phyloP scores from a whole-genome alignment of 2,329 filamentous ascomycete genomes.

The Claviceps sorghi region DNA sequence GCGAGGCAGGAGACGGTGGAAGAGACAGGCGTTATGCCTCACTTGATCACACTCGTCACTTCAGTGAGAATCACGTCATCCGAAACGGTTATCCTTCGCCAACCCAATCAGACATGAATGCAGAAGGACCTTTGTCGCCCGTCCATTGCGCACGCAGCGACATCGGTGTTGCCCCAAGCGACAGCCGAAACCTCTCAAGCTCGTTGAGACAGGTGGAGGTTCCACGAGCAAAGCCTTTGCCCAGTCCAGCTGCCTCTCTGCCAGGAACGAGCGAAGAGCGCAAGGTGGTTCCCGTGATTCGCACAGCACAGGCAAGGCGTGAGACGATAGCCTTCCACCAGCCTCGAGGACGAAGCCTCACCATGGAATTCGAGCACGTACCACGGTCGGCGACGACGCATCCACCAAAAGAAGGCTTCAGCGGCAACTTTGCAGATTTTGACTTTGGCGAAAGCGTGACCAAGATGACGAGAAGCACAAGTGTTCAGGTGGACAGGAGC shows the following conservation, averaged over 20 bases:
- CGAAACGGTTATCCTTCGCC: slow-evolving; percentile 22
- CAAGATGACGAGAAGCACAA: slow-evolving; percentile 4
- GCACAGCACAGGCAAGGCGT: slow-evolving; percentile 33
- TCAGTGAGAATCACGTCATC: not conserved
- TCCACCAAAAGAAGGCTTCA: slow-evolving; percentile 18
- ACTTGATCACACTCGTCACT: not conserved
- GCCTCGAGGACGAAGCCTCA: slow-evolving; percentile 31
- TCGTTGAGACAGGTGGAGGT: slow-evolving; percentile 14
- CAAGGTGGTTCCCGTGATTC: slow-evolving; percentile 27
- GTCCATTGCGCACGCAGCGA: slow-evolving; percentile 5
- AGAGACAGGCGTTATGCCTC: not conserved
- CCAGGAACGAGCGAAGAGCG: slow-evolving; percentile 25
- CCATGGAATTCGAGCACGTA: slow-evolving; percentile 22
- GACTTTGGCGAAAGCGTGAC: slow-evolving; percentile 22
- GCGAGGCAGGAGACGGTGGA: not conserved
- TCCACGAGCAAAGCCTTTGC: slow-evolving; percentile 15
- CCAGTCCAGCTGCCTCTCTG: slow-evolving; percentile 28
- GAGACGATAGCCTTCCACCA: slow-evolving; percentile 34
- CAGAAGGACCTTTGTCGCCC: slow-evolving; percentile 11
- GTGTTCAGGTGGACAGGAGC: not conserved
- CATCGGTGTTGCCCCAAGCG: slow-evolving; percentile 7
- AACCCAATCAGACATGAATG: slow-evolving; percentile 20
- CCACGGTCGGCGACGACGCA: slow-evolving; percentile 9
- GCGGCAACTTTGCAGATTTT: slow-evolving; percentile 24
- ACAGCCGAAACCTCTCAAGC: slow-evolving; percentile 12